A percentile compares a stretch with the other conserved stretches of the same genome.
Evolutionary conservation across 225 moss, liverwort and hornwort genomes (phyloP).

Genomic region (Anthoceros angustus): DNA sequence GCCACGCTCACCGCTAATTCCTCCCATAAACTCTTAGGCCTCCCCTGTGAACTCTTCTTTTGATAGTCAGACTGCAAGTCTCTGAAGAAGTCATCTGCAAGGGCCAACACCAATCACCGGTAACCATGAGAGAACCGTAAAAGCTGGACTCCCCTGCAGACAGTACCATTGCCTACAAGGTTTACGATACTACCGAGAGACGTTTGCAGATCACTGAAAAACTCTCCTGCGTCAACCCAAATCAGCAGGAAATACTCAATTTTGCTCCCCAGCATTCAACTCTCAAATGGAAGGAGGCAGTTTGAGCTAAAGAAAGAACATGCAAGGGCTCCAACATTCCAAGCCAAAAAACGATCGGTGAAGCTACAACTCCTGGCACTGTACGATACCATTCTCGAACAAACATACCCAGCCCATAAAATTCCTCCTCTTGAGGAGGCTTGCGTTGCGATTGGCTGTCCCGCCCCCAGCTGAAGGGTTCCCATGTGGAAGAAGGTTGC

Average conservation of each 20-base stretch:
- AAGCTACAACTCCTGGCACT: too few species aligned
- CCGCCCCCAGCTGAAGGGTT: conserved; percentile 58
- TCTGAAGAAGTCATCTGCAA: conserved; percentile 82
- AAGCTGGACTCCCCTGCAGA: conserved; percentile 11
- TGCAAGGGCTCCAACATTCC: background rate
- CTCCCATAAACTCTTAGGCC: conserved; percentile 93
- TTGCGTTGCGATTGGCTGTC: conserved; percentile 24
- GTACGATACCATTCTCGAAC: background rate
- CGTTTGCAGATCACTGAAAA: conserved; percentile 79
- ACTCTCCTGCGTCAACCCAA: conserved; percentile 68
- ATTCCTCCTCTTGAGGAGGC: conserved; percentile 36
- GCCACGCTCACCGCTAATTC: conserved; percentile 63
- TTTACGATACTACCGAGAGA: conserved; percentile 80
- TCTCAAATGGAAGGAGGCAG: background rate
- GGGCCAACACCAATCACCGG: conserved; percentile 15
- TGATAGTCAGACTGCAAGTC: conserved; percentile 56
- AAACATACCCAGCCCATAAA: conserved; percentile 58
- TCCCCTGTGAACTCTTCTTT: conserved; percentile 25
- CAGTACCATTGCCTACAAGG: conserved; percentile 13
- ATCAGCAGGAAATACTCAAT: background rate
- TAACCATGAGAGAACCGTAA: conserved; percentile 9
- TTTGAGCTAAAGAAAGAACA: background rate
- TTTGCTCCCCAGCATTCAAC: background rate
- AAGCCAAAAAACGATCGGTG: background rate
- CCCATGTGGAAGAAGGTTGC: conserved; percentile 48